Evolutionary conservation across 2,329 filamentous ascomycete species (phyloP), one percentile per base, ranked within the genome.

Genomic region (Chaetomium sp.): DNA sequence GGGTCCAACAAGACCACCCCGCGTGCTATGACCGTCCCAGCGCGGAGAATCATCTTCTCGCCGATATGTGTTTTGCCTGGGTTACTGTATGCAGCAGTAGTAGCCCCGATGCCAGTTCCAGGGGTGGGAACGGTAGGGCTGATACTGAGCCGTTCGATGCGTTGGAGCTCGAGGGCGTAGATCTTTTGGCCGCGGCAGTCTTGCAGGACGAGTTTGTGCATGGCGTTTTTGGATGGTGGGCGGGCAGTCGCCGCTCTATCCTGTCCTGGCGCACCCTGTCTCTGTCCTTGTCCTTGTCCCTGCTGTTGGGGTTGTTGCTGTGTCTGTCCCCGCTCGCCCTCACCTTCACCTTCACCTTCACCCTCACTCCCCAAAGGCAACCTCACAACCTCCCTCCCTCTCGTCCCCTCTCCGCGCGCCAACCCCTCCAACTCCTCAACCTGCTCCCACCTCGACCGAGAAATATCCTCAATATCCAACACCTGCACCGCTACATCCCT

Each of bases 381-480:
- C 3, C 92, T 80, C 14, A 97, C 83, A 35, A 99, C 83, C 68
- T 96, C 88, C 8, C 91, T 75, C 0, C 94, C 94, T 42, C 83
- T 80, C 0, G 80, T 89, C 61, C 76, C 81, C 72, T 92, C 88
- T 0, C 89, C 89, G 10, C 87, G 79, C 65, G 87, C 84, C 45
- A 84, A 76, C 44, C 84, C 80, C 69, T 92, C 88, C 6, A 94
- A 82, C 37, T 85, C 84, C 69, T 96, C 90, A 36, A 96, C 80
- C 70, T 96, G 90, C 61, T 89, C 86, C 89, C 91, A 95, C 51
- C 87, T 80, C 64, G 87, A 90, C 52, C 81, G 79, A 2, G 85
- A 80, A 19, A 97, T 79, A 67, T 97, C 91, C 67, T 95, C 87
- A 6, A 97, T 77, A 64, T 95, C 91, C 1, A 96, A 74, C 0